Evolutionary conservation across 345 rosid genomes (phyloP).

Genomic region (Atalantia buxifolia): DNA sequence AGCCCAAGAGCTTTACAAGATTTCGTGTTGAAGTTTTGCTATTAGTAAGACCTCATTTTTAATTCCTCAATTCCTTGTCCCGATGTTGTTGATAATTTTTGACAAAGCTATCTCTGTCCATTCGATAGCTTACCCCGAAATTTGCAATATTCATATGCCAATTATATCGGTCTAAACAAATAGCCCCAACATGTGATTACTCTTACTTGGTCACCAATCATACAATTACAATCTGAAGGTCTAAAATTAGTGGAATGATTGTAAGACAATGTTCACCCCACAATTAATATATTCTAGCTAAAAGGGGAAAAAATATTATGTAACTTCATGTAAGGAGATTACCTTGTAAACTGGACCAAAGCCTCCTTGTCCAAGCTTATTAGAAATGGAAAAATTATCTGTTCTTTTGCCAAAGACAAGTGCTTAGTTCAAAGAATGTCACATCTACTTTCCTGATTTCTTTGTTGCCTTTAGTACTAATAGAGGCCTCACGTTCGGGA

Average conservation of each 20-base stretch:
- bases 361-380: slow-evolving; percentile 17
- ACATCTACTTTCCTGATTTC: background rate
- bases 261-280: background rate
- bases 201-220: background rate
- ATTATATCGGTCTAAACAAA: background rate
- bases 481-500: background rate
- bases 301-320: background rate
- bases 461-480: background rate
- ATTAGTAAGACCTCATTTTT: slow-evolving; percentile 10
- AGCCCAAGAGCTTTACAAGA: slow-evolving; percentile 11
- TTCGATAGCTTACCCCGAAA: slow-evolving; percentile 2
- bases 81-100: background rate
- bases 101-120: background rate
- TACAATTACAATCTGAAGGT: no score
- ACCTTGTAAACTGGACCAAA: background rate
- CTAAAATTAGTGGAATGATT: no score
- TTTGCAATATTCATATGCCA: background rate
- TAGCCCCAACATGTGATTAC: background rate
- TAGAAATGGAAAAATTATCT: slow-evolving; percentile 11
- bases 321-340: background rate
- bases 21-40: slow-evolving; percentile 10
- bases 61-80: slow-evolving; percentile 4
- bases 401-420: background rate
- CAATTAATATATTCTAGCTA: background rate
- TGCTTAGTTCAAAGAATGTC: background rate